phyloP scores from a whole-genome alignment of 108 stramenopile species.

The Parietichytrium sp. region DNA sequence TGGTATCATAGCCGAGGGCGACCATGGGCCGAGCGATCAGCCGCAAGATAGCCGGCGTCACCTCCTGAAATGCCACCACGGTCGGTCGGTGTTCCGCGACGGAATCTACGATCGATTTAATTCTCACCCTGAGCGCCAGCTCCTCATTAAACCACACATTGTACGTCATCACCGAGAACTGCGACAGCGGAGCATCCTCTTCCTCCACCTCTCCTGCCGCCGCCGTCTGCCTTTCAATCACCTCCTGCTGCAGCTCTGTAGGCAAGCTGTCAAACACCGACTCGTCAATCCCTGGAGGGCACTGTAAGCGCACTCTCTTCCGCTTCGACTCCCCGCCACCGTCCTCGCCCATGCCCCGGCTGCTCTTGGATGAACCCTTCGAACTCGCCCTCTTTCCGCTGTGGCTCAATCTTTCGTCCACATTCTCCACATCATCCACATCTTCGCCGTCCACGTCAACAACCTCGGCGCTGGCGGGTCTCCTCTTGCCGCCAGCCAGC shows the following conservation, averaged over 20 bases:
- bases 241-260: not conserved
- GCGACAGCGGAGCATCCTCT: too few relatives aligned
- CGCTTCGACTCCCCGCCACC: too few relatives aligned
- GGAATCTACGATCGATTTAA: not conserved
- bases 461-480: too few relatives aligned
- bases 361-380: too few relatives aligned
- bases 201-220: too few relatives aligned
- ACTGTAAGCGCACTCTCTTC: too few relatives aligned
- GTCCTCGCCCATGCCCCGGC: too few relatives aligned
- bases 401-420: too few relatives aligned
- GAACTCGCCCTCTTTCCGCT: too few relatives aligned
- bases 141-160: constrained; percentile 21
- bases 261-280: not conserved
- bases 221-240: not conserved
- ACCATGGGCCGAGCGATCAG: not conserved
- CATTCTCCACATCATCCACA: too few relatives aligned
- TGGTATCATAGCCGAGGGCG: not conserved
- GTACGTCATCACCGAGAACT: constrained; percentile 14
- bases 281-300: constrained; percentile 15
- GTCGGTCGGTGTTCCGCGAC: not conserved
- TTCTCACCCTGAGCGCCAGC: not conserved
- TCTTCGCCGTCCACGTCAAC: too few relatives aligned
- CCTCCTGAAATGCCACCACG: constrained; percentile 17
- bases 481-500: too few relatives aligned
- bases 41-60: not conserved